Base-by-base conservation (phyloP, 2,329 filamentous ascomycete species). In the Scleromitrula shiraiana region DNA sequence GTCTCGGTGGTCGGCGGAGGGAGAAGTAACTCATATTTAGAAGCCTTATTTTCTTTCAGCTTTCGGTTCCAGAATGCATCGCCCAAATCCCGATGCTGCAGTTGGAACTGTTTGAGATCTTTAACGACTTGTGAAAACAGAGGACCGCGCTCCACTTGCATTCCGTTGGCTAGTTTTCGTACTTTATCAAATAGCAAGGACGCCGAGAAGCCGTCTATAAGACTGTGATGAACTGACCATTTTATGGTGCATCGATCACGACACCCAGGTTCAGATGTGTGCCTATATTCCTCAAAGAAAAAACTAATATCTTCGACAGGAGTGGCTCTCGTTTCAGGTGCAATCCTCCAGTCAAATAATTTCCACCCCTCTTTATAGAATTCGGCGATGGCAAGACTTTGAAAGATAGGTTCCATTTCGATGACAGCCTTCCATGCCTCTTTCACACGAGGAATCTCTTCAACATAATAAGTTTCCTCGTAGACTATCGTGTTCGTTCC, bases 221-320 rank as follows among this genome's bases (percentile, higher is more conserved):
- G 53, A 8, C 57, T 56, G 50, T 67, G 65, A 46, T 67, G 65
- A 8, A 65, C 52, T 3, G 50, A 42, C 64, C 63, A 66, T 17
- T 65, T 50, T n/a, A 64, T 44, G 8, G 52, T 58, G 15, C 43
- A 33, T 15, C n/a, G 7, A 5, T 7, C 5, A n/a, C 7, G 5
- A 8, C 7, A n/a, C 5, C 5, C 7, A 7, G 7, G 7, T 10
- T 33, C 14, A 14, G 7, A 5, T 8, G 7, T 5, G 7, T 5
- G n/a, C n/a, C n/a, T 29, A 56, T 15, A 36, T 23, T 15, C 36
- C 5, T 10, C 12, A 33, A 19, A n/a, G 24, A 19, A 36, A n/a
- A 9, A 17, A 17, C 7, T 20, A 12, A 15, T 41, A 7, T 6
- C n/a, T 8, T 8, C n/a, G 7, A 8, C 30, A 7, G 30, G 41